Evolutionary conservation across 2,329 filamentous ascomycete genomes (phyloP).

Genomic region (Aspergillus clavatus): DNA sequence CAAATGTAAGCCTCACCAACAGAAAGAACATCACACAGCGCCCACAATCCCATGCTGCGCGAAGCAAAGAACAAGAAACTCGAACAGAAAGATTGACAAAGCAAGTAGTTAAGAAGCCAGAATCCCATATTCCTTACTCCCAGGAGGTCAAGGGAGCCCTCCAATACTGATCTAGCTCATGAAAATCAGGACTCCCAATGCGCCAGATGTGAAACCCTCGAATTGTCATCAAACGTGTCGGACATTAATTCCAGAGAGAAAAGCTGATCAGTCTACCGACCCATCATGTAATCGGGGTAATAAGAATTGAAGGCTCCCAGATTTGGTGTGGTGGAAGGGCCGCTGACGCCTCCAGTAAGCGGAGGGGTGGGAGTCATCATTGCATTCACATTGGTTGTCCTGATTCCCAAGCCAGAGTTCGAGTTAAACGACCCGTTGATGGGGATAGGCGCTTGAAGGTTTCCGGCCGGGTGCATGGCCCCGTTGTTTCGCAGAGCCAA

Average conservation of each 20-base stretch:
- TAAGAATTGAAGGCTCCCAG: constrained; percentile 34
- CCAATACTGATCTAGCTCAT: constrained; percentile 41
- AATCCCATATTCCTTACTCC: constrained; percentile 34
- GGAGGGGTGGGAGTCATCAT: constrained; percentile 29
- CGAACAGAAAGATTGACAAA: constrained; percentile 17
- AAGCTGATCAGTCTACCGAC: constrained; percentile 34
- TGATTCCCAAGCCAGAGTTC: constrained; percentile 37
- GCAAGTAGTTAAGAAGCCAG: constrained; percentile 29
- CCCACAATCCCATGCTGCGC: constrained; percentile 31
- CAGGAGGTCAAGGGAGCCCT: constrained; percentile 30
- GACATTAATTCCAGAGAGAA: constrained; percentile 33
- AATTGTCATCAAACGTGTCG: constrained; percentile 42
- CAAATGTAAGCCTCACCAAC: constrained; percentile 32
- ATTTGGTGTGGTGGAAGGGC: constrained; percentile 26
- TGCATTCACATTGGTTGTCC: constrained; percentile 30
- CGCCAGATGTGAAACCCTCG: constrained; percentile 33
- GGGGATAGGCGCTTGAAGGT: constrained; percentile 25
- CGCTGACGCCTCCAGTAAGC: constrained; percentile 24
- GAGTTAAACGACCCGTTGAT: constrained; percentile 31
- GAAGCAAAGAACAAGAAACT: constrained; percentile 17
- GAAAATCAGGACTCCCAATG: constrained; percentile 36
- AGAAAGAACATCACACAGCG: constrained; percentile 26
- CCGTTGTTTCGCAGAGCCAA: constrained; percentile 31
- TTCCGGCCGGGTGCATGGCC: constrained; percentile 28
- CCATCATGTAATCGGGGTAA: constrained; percentile 48